Evolutionary conservation across 2,329 filamentous ascomycete genomes (phyloP), one percentile per base, ranked within the genome.

Genomic region (Penicillium sp.): DNA sequence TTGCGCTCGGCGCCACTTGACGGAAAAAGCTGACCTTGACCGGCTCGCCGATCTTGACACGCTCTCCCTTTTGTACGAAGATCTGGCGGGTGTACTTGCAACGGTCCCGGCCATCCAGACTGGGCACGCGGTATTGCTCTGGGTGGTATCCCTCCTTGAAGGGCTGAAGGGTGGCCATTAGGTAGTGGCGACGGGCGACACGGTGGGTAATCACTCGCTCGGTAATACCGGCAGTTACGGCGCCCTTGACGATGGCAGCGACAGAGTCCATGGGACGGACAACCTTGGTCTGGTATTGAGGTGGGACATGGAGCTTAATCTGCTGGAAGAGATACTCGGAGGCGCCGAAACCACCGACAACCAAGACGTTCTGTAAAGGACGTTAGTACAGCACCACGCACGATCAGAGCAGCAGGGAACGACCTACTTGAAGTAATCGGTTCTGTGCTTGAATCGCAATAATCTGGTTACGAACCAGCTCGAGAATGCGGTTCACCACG

Each of bases 261-360:
- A 99, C 95, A 1, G 95, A 97, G 81, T 99, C 95, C 95, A 98
- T 98, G 59, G 95, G 95, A 57, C 95, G 89, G 45, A 99, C 94
- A 52, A 98, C 95, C 85, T 98, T 98, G 76, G 92, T 90, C 81
- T 98, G 94, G 84, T 97, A 99, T 77, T 98, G 95, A 10, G 95
- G 95, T 40, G 95, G 95, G 1, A 99, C 95, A 75, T 98, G 95
- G 49, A 98, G 88, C 80, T 97, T 97, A 83, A 99, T 98, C 79
- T 99, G 95, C 79, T 98, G 94, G 87, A 98, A 99, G 62, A 99
- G 89, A 76, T 98, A 98, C 80, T 99, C 95, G 7, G 94, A 98
- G 33, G 94, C 95, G 81, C 95, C 95, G 75, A 99, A 99, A 69
- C 95, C 95, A 84, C 95, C 95, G 10, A 99, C 95, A 7, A 99